These are phyloP conservation scores for Neopestalotiopsis rosae DNA, from an alignment of 2,329 filamentous ascomycete species.

Conservation along the genomic window DNA sequence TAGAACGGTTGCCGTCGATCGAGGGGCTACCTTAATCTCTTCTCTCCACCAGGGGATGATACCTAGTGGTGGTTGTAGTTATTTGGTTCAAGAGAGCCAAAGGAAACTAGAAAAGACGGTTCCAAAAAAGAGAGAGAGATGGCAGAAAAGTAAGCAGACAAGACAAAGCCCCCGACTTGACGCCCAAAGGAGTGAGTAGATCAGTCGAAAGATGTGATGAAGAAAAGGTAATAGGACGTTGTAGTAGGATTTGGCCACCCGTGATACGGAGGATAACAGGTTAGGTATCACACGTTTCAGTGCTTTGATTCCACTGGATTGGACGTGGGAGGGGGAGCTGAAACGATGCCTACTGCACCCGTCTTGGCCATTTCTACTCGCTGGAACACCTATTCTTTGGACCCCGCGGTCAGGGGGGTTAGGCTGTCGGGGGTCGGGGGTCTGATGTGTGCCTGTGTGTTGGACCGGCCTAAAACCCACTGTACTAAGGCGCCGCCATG, in stretches of 20 bases:
- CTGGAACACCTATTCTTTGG: background rate
- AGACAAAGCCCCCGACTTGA: background rate
- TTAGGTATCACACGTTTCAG: slow-evolving; percentile 1
- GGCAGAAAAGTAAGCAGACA: background rate
- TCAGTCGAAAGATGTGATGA: background rate
- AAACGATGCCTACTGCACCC: background rate
- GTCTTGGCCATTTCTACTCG: background rate
- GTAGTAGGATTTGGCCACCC: background rate
- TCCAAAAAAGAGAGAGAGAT: background rate
- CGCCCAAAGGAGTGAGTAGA: background rate
- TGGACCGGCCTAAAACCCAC: background rate
- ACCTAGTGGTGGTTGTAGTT: background rate
- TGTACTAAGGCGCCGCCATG: background rate
- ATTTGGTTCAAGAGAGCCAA: background rate
- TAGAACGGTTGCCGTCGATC: background rate
- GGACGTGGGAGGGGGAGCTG: background rate
- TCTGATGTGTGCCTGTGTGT: background rate
- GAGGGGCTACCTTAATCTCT: background rate
- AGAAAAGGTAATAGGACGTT: background rate
- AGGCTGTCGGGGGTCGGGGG: too few relatives aligned
- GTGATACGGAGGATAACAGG: background rate
- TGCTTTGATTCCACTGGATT: background rate
- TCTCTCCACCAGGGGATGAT: background rate
- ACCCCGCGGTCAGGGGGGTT: background rate
- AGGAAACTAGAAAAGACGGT: background rate